Conservation (phyloP, 495 filamentous ascomycete genomes). For the Massariosphaeria phaeospora region DNA sequence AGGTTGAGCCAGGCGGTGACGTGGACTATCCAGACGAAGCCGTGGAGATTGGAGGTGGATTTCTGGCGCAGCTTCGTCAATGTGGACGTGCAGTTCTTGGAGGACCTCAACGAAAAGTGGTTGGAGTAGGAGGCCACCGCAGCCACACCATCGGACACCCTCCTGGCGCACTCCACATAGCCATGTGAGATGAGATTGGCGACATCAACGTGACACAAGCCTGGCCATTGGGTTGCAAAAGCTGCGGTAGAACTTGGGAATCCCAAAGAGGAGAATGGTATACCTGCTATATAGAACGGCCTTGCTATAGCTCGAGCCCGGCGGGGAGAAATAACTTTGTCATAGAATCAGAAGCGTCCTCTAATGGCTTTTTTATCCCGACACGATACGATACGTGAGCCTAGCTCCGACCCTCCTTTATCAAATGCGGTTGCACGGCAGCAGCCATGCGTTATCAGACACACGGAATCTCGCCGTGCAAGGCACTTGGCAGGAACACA, state of each 20-base stretch:
- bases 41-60: slow-evolving; percentile 51
- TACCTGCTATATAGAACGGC: background rate
- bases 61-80: slow-evolving; percentile 52
- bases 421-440: background rate
- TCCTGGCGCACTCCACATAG: too few relatives aligned
- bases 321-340: background rate
- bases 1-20: slow-evolving; percentile 41
- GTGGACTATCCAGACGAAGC: slow-evolving; percentile 49
- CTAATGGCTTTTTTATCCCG: background rate
- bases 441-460: too few relatives aligned
- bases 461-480: background rate
- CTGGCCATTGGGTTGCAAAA: too few relatives aligned
- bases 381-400: too few relatives aligned
- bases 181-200: too few relatives aligned
- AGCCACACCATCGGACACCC: too few relatives aligned
- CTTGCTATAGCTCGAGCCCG: background rate
- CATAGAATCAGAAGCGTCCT: background rate
- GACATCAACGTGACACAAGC: too few relatives aligned
- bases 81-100: slow-evolving; percentile 46
- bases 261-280: too few relatives aligned
- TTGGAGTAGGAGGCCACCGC: slow-evolving; percentile 36
- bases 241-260: too few relatives aligned
- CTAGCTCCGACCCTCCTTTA: background rate
- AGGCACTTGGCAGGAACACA: slow-evolving; percentile 21
- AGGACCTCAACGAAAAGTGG: slow-evolving; percentile 43